Percentiles rank a stretch among this genome's conserved stretches.
phyloP scores from a whole-genome alignment of 164 flowering plant genomes.

The Vitis amurensis region DNA sequence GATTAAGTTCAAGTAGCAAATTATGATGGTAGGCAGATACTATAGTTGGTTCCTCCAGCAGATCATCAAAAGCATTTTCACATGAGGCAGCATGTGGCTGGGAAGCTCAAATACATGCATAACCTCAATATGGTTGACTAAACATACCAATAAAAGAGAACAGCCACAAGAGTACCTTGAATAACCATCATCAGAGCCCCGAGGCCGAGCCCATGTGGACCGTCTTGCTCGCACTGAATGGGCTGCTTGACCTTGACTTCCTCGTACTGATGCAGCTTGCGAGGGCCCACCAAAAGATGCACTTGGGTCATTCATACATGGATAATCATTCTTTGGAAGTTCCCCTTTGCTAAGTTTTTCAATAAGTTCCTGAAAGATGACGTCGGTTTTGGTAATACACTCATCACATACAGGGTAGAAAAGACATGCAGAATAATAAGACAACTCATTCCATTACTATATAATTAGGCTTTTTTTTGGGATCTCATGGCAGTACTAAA shows the following conservation, averaged over 20 bases:
- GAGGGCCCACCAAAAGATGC: conserved; percentile 50
- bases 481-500: no score
- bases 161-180: conserved; percentile 52
- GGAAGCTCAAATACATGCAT: not conserved
- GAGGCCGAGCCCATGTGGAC: conserved; percentile 92
- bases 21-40: no score
- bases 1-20: no score
- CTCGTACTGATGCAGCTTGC: conserved; percentile 32
- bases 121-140: not conserved
- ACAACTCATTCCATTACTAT: no score
- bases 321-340: conserved; percentile 76
- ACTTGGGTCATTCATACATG: conserved; percentile 87
- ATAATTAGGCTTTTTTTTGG: no score
- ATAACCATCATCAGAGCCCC: conserved; percentile 88
- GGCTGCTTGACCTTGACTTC: conserved; percentile 47
- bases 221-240: conserved; percentile 95
- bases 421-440: no score
- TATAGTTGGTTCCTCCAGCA: no score
- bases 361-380: conserved; percentile 66
- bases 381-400: not conserved
- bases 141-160: not conserved
- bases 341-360: conserved; percentile 83
- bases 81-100: no score
- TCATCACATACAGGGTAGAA: not conserved
- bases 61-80: no score